Evolutionary conservation across 208 protist genomes (phyloP), one percentile per base, ranked within the genome.

Genomic region (Wallacemonas sp.): DNA sequence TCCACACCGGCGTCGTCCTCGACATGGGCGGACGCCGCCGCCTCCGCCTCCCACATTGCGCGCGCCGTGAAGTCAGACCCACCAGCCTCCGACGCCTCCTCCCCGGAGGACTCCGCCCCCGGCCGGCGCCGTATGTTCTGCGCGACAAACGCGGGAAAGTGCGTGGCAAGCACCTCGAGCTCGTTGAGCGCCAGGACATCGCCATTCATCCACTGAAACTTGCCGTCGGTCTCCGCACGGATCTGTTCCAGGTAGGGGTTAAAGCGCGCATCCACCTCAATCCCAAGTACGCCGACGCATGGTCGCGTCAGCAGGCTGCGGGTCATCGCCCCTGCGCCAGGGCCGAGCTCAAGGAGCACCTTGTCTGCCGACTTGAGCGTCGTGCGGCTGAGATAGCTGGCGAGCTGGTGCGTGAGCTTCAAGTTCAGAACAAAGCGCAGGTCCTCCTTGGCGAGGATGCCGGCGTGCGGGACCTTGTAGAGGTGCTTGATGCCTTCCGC

Each of bases 181-280:
- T 97, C 91, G 55, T 93, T 80, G 11, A 88, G 62, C 50, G 79
- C 54, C 29, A 97, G 76, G 18, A 97, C 84, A 67, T 97, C 86
- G 2, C 73, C 86, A 65, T 93, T 93, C 41, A 91, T 72, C 87
- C 89, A 97, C 36, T 92, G 76, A 76, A 97, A 97, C 70, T 93
- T 92, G 20, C 80, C 81, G 55, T 85, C 64, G 3, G 91, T 94
- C 79, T 89, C 86, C 32, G 57, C 75, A 10, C 72, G 70, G 38
- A 97, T 93, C 64, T 93, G 87, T 64, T 97, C 82, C 8, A 97
- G 74, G 66, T 93, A 81, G 0, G 77, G 65, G 67, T 92, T 93
- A 74, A 94, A 97, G 41, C 84, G 80, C 42, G 79, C 72, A 55
- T 97, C 89, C 29, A 71, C 42, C 70, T 97, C 91, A 29, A 97